phyloP scores from a whole-genome alignment of 2,329 filamentous ascomycete genomes.

The Cladosporium velox region DNA sequence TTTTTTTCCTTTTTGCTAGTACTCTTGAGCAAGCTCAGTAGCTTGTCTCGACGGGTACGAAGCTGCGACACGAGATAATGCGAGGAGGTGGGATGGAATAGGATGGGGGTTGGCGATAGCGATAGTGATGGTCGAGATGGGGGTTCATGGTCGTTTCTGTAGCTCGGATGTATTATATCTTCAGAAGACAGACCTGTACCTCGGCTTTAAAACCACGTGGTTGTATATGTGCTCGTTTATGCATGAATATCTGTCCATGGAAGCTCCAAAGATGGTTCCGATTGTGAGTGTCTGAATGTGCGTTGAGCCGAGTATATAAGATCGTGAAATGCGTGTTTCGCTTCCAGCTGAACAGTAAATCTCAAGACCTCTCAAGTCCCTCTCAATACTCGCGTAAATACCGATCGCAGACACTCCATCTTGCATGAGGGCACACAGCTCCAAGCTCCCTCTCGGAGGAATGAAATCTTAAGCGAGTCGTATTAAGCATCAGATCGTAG shows the following conservation, averaged over 20 bases:
- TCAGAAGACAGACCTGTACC: neutral
- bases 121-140: conserved; percentile 4
- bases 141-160: neutral
- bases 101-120: neutral
- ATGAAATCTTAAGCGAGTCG: neutral
- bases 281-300: neutral
- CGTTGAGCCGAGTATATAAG: neutral
- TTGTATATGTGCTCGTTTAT: neutral
- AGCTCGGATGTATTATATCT: conserved; percentile 19
- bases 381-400: neutral
- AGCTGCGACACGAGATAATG: conserved; percentile 19
- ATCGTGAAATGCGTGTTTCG: neutral
- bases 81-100: conserved; percentile 1
- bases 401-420: neutral
- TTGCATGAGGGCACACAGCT: neutral
- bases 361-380: neutral
- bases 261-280: neutral
- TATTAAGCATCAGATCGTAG: neutral
- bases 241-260: neutral
- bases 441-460: neutral
- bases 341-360: neutral
- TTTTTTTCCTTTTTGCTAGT: conserved; percentile 1
- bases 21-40: neutral
- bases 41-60: neutral
- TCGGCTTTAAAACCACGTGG: neutral